Percentiles rank a stretch among this genome's conserved stretches.
phyloP scores from a whole-genome alignment of 352 stramenopile genomes.

The Phytophthora tentaculata region DNA sequence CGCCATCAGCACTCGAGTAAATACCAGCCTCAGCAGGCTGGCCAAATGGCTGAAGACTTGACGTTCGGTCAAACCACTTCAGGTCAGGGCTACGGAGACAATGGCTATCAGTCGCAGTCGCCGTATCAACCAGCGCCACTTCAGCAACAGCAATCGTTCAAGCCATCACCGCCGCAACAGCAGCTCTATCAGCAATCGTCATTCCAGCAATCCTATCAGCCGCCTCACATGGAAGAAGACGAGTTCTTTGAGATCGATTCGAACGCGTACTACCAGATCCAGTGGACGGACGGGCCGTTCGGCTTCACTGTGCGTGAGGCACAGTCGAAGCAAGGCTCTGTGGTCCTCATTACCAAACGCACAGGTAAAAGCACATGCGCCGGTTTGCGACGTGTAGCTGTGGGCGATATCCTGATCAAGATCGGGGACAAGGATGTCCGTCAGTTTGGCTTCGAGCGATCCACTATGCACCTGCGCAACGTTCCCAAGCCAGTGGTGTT shows the following conservation, averaged over 20 bases:
- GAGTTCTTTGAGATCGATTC: slow-evolving; percentile 73
- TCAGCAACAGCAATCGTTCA: slow-evolving; percentile 24
- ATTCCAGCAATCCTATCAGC: slow-evolving; percentile 21
- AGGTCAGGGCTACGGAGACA: slow-evolving; percentile 28
- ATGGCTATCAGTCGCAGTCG: slow-evolving; percentile 26
- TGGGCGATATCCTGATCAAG: slow-evolving; percentile 79
- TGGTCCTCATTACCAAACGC: slow-evolving; percentile 83
- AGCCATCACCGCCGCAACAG: slow-evolving; percentile 23
- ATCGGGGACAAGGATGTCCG: slow-evolving; percentile 77
- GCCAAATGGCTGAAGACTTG: slow-evolving; percentile 37
- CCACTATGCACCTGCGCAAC: slow-evolving; percentile 73
- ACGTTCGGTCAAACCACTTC: slow-evolving; percentile 23
- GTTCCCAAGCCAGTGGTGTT: slow-evolving; percentile 78
- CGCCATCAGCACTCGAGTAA: slow-evolving; percentile 33
- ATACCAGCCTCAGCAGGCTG: slow-evolving; percentile 27
- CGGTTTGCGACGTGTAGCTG: slow-evolving; percentile 73
- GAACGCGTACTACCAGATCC: slow-evolving; percentile 77
- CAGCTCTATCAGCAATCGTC: slow-evolving; percentile 25
- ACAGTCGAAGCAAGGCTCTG: slow-evolving; percentile 63
- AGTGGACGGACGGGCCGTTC: slow-evolving; percentile 85
- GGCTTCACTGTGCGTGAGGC: slow-evolving; percentile 83
- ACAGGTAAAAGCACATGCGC: slow-evolving; percentile 79
- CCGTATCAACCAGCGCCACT: slow-evolving; percentile 18
- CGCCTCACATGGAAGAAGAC: slow-evolving; percentile 40
- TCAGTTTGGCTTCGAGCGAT: slow-evolving; percentile 77